Conservation (phyloP, 768 basidiomycete species). For the Cystobasidiopsis lactophilus region DNA sequence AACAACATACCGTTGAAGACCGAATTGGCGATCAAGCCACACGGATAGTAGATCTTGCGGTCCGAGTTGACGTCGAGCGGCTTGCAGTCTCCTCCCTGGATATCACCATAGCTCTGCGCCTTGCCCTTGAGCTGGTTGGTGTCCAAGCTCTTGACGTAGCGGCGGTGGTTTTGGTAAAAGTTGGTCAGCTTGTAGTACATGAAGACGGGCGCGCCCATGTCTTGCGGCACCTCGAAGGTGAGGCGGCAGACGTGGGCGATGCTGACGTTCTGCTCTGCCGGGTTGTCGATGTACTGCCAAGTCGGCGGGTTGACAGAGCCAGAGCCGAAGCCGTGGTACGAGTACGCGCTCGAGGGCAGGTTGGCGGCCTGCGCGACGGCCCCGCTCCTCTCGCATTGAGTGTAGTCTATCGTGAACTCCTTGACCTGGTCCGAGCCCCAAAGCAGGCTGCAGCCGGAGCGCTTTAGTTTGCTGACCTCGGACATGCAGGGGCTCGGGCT, state of each 20-base stretch:
- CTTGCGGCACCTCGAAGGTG: slow-evolving; percentile 58
- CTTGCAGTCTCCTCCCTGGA: slow-evolving; percentile 53
- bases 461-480: too few species aligned
- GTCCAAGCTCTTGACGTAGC: slow-evolving; percentile 82
- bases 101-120: slow-evolving; percentile 30
- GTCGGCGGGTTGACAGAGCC: slow-evolving; percentile 33
- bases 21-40: slow-evolving; percentile 92
- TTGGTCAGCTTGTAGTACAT: slow-evolving; percentile 91
- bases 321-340: slow-evolving; percentile 40
- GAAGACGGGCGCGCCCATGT: slow-evolving; percentile 51
- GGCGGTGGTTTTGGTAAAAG: slow-evolving; percentile 94
- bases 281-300: slow-evolving; percentile 45
- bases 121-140: slow-evolving; percentile 66
- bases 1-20: slow-evolving; percentile 60
- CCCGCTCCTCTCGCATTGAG: slow-evolving; percentile 53
- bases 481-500: background rate
- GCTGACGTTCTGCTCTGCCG: slow-evolving; percentile 28
- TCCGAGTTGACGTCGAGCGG: slow-evolving; percentile 40
- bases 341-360: slow-evolving; percentile 39
- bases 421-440: slow-evolving; percentile 74
- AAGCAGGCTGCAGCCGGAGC: slow-evolving; percentile 31
- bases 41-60: slow-evolving; percentile 59
- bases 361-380: slow-evolving; percentile 32
- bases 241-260: slow-evolving; percentile 43
- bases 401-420: slow-evolving; percentile 88